A percentile compares a stretch with the other conserved stretches of the same genome.
Conservation (phyloP, 2,329 filamentous ascomycete genomes). For the Teratosphaeria zuluensis region DNA sequence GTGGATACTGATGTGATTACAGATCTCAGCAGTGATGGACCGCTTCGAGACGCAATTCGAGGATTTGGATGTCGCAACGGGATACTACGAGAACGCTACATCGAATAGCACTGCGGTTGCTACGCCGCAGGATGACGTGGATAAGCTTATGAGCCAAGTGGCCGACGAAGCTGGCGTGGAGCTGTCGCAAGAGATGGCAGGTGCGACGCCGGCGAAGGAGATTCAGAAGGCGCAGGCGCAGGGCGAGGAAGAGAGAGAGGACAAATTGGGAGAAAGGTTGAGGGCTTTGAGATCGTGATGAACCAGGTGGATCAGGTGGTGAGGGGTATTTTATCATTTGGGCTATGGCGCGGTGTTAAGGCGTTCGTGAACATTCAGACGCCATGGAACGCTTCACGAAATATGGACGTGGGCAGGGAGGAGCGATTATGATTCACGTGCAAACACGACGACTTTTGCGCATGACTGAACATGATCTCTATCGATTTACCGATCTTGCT, state of each 20-base stretch:
- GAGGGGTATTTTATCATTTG: not conserved
- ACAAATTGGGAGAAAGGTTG: constrained; percentile 55
- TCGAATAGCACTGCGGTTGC: constrained; percentile 64
- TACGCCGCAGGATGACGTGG: constrained; percentile 74
- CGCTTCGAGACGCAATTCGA: constrained; percentile 51
- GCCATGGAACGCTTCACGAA: no score
- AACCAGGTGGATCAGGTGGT: not conserved
- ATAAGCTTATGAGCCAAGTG: constrained; percentile 73
- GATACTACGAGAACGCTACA: constrained; percentile 81
- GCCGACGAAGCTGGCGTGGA: constrained; percentile 84
- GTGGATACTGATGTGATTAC: not conserved
- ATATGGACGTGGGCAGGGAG: no score
- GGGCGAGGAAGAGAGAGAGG: constrained; percentile 63
- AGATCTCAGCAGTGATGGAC: constrained; percentile 59
- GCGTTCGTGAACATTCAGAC: no score
- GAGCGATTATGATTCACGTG: no score
- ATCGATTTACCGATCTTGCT: no score
- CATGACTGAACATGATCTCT: no score
- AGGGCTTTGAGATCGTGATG: constrained; percentile 37
- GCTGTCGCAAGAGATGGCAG: constrained; percentile 62
- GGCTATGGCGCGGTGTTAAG: no score
- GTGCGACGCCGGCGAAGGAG: constrained; percentile 45
- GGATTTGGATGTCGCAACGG: constrained; percentile 42
- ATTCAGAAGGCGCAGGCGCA: constrained; percentile 37
- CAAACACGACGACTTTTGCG: no score